Base-by-base conservation (phyloP, 768 basidiomycete genomes). In the Pisolithus tinctorius region DNA sequence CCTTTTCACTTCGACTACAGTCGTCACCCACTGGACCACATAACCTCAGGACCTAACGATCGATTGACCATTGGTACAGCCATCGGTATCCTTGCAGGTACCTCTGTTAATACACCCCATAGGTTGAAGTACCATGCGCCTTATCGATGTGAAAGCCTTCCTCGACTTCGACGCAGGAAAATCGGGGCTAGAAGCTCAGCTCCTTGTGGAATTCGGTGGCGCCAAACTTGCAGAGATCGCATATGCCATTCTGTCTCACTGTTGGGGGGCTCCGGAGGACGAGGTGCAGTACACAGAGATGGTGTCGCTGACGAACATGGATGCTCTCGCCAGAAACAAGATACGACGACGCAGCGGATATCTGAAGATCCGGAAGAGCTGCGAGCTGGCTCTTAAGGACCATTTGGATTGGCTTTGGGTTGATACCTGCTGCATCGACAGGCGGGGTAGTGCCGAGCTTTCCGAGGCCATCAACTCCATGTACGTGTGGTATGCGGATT, bases 371-470 rank as follows among this genome's bases (percentile, higher is more conserved):
- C 13, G 9, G 27, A 16, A 27, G 16, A 48, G 27, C 7, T 54
- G 52, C 27, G 7, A 36, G 2, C 25, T 40, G 10, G 55, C 55
- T 16, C 27, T 27, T 6, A 36, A 36, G 20, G 55, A 49, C 31
- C 37, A 44, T 16, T 48, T 40, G n/a, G 27, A 49, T 5, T 51
- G 48, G n/a, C 44, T 51, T 30, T 60, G 58, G 60, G 42, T 55
- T 13, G 58, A 59, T 38, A 60, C 59, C 6, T 56, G 52, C 17
- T 61, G 60, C 37, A 55, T 60, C 25, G 52, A 61, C 48, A 61
- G 52, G 6, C 26, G 23, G 38, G 60, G 60, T 36, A 60, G 58
- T 31, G 44, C 60, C 4, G 60, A 61, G 20, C 45, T 59, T n/a
- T 51, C 51, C 4, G 59, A 61, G 30, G 56, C 60, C 23, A 42